phyloP scores from a whole-genome alignment of 2,329 filamentous ascomycete genomes.

The Dendryphion nanum region DNA sequence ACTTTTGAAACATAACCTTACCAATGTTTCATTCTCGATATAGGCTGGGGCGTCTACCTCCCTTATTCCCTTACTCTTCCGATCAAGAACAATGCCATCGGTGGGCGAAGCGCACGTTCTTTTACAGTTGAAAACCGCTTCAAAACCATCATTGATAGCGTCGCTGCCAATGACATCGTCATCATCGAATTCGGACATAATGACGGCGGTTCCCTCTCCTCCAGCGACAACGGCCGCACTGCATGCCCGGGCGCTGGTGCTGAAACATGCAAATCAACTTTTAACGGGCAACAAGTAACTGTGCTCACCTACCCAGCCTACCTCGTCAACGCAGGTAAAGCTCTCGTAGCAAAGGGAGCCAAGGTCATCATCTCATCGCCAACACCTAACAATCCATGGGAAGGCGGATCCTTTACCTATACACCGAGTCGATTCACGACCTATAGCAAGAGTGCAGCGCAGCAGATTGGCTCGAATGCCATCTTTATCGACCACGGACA shows the following conservation, averaged over 20 bases:
- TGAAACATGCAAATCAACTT: conserved; percentile 55
- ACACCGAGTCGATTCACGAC: conserved; percentile 54
- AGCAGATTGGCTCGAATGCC: conserved; percentile 44
- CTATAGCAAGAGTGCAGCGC: conserved; percentile 51
- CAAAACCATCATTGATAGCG: conserved; percentile 51
- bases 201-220: conserved; percentile 59
- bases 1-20: too few relatives aligned
- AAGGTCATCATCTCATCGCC: conserved; percentile 59
- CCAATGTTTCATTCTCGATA: too few relatives aligned
- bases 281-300: conserved; percentile 52
- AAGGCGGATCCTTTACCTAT: conserved; percentile 53
- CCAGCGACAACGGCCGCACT: conserved; percentile 59
- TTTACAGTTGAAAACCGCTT: conserved; percentile 68
- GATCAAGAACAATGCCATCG: conserved; percentile 64
- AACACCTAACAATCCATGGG: conserved; percentile 65
- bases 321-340: conserved; percentile 55
- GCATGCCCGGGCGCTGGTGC: conserved; percentile 57
- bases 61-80: conserved; percentile 50
- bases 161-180: conserved; percentile 62
- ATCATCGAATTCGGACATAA: conserved; percentile 74
- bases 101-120: conserved; percentile 64
- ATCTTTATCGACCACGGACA: conserved; percentile 60
- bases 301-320: conserved; percentile 63
- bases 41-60: conserved; percentile 64
- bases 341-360: conserved; percentile 56